phyloP scores from a whole-genome alignment of 2,329 filamentous ascomycete species.

The Xylaria polymorpha region DNA sequence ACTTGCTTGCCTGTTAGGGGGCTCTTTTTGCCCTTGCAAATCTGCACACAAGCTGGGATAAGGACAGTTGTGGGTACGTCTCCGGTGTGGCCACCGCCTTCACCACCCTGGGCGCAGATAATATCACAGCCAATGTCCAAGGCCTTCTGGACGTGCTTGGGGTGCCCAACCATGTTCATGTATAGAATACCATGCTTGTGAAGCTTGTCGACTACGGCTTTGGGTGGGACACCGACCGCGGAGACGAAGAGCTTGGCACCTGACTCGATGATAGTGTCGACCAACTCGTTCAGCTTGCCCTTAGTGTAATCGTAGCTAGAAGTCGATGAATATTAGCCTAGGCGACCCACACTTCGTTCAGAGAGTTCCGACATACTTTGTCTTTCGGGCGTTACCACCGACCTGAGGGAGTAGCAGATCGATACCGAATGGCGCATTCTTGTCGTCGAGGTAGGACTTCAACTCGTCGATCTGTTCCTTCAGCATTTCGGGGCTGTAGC shows the following conservation, averaged over 20 bases:
- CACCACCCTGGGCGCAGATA: conserved; percentile 97
- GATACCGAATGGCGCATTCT: conserved; percentile 95
- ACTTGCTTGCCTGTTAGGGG: conserved; percentile 89
- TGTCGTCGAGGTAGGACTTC: conserved; percentile 87
- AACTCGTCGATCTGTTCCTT: conserved; percentile 94
- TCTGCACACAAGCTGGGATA: conserved; percentile 89
- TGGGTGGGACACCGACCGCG: conserved; percentile 92
- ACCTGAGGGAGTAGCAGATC: conserved; percentile 95
- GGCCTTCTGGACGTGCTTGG: conserved; percentile 98
- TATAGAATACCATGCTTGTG: conserved; percentile 90
- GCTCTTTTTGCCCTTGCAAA: conserved; percentile 83
- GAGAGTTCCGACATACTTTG: conserved; percentile 68
- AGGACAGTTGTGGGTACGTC: conserved; percentile 92
- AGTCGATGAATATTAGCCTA: conserved; percentile 37
- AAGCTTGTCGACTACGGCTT: conserved; percentile 86
- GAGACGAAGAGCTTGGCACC: conserved; percentile 95
- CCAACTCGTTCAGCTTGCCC: conserved; percentile 91
- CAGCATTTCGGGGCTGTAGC: conserved; percentile 98
- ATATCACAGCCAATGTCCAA: conserved; percentile 92
- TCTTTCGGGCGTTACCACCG: conserved; percentile 92
- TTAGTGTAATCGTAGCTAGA: conserved; percentile 98
- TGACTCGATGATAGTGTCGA: conserved; percentile 92
- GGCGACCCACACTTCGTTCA: conserved; percentile 26
- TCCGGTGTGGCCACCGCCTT: conserved; percentile 96
- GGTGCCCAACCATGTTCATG: conserved; percentile 99